Conservation (phyloP, 73 alveolate genomes). For the Durusdinium trenchii region DNA sequence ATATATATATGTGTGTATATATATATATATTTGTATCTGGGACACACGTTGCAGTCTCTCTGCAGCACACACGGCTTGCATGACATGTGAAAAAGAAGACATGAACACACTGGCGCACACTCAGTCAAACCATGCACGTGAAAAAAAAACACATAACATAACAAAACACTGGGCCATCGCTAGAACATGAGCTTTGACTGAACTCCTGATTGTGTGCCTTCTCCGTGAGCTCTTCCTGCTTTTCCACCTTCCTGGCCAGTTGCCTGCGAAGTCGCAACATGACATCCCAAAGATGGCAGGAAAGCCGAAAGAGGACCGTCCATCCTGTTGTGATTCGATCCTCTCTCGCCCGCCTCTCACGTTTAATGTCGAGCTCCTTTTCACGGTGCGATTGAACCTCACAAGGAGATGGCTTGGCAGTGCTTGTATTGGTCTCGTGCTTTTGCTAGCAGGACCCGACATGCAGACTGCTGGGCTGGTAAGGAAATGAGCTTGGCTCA, state of each 20-base stretch:
- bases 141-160: too few species aligned
- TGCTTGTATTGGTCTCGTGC: too few species aligned
- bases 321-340: too few species aligned
- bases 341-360: constrained; percentile 76
- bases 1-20: neutral
- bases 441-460: neutral
- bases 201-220: constrained; percentile 5
- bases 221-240: constrained; percentile 93
- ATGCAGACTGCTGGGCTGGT: too few species aligned
- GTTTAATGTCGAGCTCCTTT: constrained; percentile 89
- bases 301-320: too few species aligned
- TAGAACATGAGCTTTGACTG: too few species aligned
- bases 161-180: too few species aligned
- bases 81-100: neutral
- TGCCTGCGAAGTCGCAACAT: constrained; percentile 35
- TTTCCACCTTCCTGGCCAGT: constrained; percentile 69
- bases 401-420: neutral
- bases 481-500: too few species aligned
- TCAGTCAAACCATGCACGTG: too few species aligned
- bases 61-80: neutral
- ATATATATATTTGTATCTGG: neutral
- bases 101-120: neutral
- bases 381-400: constrained; percentile 82
- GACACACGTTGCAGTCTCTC: neutral
- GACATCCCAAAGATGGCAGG: neutral